Evolutionary conservation across 2,329 filamentous ascomycete species (phyloP).

Genomic region (Drechmeria coniospora): DNA sequence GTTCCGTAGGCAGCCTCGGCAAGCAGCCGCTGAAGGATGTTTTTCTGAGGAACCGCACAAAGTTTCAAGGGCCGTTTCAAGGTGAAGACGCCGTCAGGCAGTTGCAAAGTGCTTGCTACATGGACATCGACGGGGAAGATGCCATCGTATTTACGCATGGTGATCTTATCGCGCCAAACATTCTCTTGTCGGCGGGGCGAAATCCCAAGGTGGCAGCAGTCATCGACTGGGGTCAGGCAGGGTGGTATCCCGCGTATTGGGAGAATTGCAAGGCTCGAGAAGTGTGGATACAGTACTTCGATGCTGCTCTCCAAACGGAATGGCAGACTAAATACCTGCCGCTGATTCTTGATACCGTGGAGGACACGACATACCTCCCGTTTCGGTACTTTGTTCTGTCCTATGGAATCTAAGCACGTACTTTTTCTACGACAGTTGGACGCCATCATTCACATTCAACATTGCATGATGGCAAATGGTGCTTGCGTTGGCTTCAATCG

Average conservation of each 20-base stretch:
- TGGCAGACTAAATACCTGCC: conserved; percentile 16
- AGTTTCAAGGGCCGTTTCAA: conserved; percentile 13
- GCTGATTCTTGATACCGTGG: conserved; percentile 13
- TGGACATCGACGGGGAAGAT: conserved; percentile 11
- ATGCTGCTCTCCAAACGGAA: conserved; percentile 11
- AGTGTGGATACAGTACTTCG: conserved; percentile 10
- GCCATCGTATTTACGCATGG: conserved; percentile 12
- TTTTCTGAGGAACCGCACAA: conserved; percentile 9
- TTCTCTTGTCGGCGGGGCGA: conserved; percentile 8
- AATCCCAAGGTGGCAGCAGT: conserved; percentile 9
- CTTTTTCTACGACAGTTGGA: too few species aligned
- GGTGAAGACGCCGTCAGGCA: conserved; percentile 13
- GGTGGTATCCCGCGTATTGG: conserved; percentile 19
- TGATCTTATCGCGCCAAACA: conserved; percentile 12
- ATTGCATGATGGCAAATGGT: too few species aligned
- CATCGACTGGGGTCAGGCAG: conserved; percentile 15
- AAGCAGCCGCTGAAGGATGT: conserved; percentile 16
- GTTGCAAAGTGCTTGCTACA: conserved; percentile 15
- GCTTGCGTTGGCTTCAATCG: too few species aligned
- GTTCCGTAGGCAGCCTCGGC: conserved; percentile 11
- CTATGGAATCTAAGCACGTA: conserved; percentile 3
- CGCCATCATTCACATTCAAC: too few species aligned
- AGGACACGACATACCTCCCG: conserved; percentile 15
- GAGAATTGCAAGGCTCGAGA: conserved; percentile 15
- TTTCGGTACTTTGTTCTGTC: conserved; percentile 14